Evolutionary conservation across 345 rosid genomes (phyloP), one percentile per base, ranked within the genome.

Genomic region (Acer yangbiense): DNA sequence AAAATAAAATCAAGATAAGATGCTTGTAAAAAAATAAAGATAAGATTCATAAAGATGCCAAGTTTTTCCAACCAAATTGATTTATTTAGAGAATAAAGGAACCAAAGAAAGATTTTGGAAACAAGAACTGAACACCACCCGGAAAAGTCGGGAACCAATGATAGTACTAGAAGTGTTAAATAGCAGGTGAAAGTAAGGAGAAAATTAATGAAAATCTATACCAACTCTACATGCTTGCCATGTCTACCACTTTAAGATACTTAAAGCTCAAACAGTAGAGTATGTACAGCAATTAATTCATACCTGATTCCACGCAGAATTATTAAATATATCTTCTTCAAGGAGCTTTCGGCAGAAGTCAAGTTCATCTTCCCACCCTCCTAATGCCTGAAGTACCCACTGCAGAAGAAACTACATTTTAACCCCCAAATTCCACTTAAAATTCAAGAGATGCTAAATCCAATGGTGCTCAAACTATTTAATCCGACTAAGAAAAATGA

Each of bases 241-340:
- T 43, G 10, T 43, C 46, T 9, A 43, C 46, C 46, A 43, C 46
- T 43, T 43, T 43, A 43, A 43, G 5, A 32, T 29, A 29, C 32
- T 29, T 29, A 9, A 46, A 46, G 50, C 0, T 11, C n/a, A 55
- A 44, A 35, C 1, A 74, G 54, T 71, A 68, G 21, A 25, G 0
- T 39, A 16, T 57, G 39, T 5, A 44, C 39, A 32, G 39, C 52
- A 35, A 17, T 23, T 4, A 18, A 76, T 78, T 27, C 63, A 32
- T 87, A 88, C 98, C 95, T 94, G 99, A 86, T 92, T 96, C 99
- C 99, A 94, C 2, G 98, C 98, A 61, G 98, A 96, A 85, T 94
- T 92, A 83, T 96, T 96, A 67, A 89, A 94, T 65, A 92, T 78
- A 76, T 96, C 98, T 78, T 88, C 92, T 83, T 91, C 81, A 64